Base-by-base conservation (phyloP, 768 basidiomycete genomes). In the Asterophora parasitica region DNA sequence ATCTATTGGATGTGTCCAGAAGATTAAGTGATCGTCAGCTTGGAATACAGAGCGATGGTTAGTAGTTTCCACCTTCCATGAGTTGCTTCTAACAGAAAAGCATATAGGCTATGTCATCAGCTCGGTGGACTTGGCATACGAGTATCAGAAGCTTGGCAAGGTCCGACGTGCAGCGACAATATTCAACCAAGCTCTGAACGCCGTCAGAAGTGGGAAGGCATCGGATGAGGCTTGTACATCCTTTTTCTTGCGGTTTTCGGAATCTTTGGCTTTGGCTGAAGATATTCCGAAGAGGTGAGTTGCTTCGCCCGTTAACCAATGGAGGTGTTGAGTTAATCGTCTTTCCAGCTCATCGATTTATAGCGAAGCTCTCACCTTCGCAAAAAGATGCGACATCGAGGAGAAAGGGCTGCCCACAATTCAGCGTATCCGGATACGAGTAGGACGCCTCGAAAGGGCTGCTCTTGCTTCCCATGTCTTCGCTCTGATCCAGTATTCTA, bases 81-180 rank as follows among this genome's bases (percentile, higher is more conserved):
- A 17, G n/a, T 42, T 5, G 10, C 15, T 27, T 13, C 19, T 36
- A 15, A 34, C 36, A 45, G 43, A 33, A 19, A 27, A 33, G 16
- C 12, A 31, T 44, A 32, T 56, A 89, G 85, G 71, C 10, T 90
- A 81, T 60, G 70, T 88, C 15, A 63, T 64, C 1, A 67, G 78
- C 1, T 92, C 87, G 2, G 68, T 83, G 1, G 79, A 84, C 35
- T 75, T 95, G 5, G 93, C 87, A 0, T 75, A 81, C 46, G 90
- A 93, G 61, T 92, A 93, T 57, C 68, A 82, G 37, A 78, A 75
- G 30, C 74, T 97, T 1, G 93, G 94, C 3, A 89, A 86, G 61
- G 65, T 69, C 2, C 78, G 78, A 43, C 78, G 85, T 31, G 92
- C 92, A 0, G 71, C 68, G 0, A 58, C 67, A 2, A 75, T 95